Evolutionary conservation across 352 stramenopile genomes (phyloP), one percentile per base, ranked within the genome.

Genomic region (Heterotrichella gracilis): DNA sequence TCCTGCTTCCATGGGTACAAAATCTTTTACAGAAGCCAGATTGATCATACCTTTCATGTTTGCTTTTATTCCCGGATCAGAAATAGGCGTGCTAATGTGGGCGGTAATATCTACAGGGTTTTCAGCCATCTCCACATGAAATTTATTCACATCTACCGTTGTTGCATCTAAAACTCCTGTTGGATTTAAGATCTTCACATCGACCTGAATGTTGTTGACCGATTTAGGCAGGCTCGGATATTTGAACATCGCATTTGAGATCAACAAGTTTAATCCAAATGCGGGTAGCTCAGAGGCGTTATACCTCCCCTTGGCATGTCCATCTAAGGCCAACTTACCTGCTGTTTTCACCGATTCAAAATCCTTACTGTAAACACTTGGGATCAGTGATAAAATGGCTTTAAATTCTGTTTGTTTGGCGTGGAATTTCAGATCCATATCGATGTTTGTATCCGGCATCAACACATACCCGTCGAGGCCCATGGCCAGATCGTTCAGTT

Each of bases 341-440:
- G 32, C 9, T 53, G 32, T 53, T n/a, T 53, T 53, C n/a, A 53
- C 32, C 9, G 32, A 53, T 17, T 9, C 9, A n/a, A 53, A 53
- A 53, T 53, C 32, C n/a, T 53, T 53, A n/a, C 9, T n/a, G n/a
- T 53, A 53, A 17, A 53, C 32, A 53, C 9, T 53, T 9, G 32
- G 32, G 32, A 53, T 53, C 32, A 53, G n/a, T 17, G 32, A 53
- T 53, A 53, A 53, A 53, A 53, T 53, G n/a, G 32, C 9, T n/a
- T 53, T 53, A n/a, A 53, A 53, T n/a, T 53, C 32, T n/a, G 32
- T 53, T 53, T 53, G 32, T 53, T 53, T 53, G 32, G 32, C n/a
- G 32, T 53, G 9, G 32, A 53, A 53, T 53, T 53, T 53, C 32
- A 53, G 32, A 53, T 53, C 32, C 32, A 53, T 53, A n/a, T 53